Evolutionary conservation across 305 asterid species (phyloP).

Genomic region (Fraxinus albicans): DNA sequence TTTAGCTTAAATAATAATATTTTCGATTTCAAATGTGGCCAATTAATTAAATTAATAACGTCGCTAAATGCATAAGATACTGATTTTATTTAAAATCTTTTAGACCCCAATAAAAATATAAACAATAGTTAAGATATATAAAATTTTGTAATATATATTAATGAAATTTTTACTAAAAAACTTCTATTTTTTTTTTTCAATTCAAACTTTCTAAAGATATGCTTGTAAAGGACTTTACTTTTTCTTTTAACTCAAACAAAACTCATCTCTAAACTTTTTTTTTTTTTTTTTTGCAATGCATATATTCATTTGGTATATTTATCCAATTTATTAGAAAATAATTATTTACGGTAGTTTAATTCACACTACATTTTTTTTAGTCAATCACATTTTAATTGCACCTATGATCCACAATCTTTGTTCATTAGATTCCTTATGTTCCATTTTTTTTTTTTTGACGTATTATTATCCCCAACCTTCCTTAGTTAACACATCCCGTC

Average conservation of each 20-base stretch:
- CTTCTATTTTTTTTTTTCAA: not conserved
- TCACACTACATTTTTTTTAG: not conserved
- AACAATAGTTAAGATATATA: not conserved
- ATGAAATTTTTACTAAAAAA: too few relatives aligned
- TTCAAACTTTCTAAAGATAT: too few relatives aligned
- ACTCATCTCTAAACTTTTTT: not conserved
- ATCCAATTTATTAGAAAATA: not conserved
- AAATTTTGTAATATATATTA: too few relatives aligned
- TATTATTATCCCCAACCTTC: not conserved
- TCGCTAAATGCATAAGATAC: not conserved
- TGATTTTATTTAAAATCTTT: too few relatives aligned
- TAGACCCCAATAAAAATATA: not conserved
- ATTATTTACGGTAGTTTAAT: not conserved
- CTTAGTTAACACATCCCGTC: too few relatives aligned
- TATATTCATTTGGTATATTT: not conserved
- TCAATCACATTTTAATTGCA: not conserved
- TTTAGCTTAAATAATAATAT: not conserved
- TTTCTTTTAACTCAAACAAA: not conserved
- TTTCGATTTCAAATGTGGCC: not conserved
- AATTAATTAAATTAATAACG: too few relatives aligned
- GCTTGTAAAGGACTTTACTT: not conserved
- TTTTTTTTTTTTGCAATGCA: not conserved
- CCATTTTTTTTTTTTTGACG: not conserved
- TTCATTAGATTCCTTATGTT: not conserved
- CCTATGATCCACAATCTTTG: not conserved